Evolutionary conservation across 345 rosid genomes (phyloP), one percentile per base, ranked within the genome.

Genomic region (Conringia planisiliqua): DNA sequence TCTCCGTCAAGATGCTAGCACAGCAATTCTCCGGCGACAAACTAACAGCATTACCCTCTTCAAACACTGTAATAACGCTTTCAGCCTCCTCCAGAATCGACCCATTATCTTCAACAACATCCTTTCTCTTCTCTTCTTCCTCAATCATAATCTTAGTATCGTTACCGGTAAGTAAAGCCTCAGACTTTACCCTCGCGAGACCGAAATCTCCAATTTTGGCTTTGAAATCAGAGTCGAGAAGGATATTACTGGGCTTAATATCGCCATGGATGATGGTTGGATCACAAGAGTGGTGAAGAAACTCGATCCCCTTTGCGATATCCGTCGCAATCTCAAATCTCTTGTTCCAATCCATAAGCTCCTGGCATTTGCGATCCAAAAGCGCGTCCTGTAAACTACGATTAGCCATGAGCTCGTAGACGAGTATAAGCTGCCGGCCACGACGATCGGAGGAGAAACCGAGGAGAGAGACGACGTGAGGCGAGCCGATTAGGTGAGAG

Each of bases 181-280:
- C 91, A 0, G 80, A 82, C 70, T 86, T 87, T 70, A 87, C 61
- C 65, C 95, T 86, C 11, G 91, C 91, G 1, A 89, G 85, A 11
- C 91, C 95, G n/a, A 89, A 89, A 82, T 89, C 95, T 13, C 91
- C 90, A 6, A 89, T 87, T 70, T 87, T 89, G 10, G 91, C 91
- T 14, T 75, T 86, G 72, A 89, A 89, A 70, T 73, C 78, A 16
- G 79, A 75, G 39, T 84, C 89, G 1, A 89, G 71, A 62, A 87
- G 79, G 54, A 89, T 77, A 20, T 89, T 89, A 74, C 95, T 85
- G 8, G 95, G 95, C 58, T 89, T 89, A 17, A 89, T 76, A 72
- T 89, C 95, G 0, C 95, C 91, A 38, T 89, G 95, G 55, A 86
- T 87, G 38, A 89, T 83, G 2, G 83, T 60, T 5, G 91, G 95